phyloP scores from a whole-genome alignment of 2,329 filamentous ascomycete species.

The Calycina marina region DNA sequence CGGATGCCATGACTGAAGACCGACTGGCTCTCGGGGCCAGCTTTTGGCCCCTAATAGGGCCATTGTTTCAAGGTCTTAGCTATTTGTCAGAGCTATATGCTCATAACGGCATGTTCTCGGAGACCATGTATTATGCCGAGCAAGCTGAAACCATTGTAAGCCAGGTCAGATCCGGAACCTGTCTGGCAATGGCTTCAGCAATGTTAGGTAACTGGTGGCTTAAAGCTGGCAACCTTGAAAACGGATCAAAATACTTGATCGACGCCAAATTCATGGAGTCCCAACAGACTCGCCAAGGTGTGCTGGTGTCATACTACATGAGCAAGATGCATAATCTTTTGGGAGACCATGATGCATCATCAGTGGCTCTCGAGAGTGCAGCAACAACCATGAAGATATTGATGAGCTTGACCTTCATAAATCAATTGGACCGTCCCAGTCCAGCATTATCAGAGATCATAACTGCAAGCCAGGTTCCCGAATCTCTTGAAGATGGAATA shows the following conservation, averaged over 20 bases:
- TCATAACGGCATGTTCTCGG: constrained; percentile 73
- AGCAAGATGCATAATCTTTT: constrained; percentile 36
- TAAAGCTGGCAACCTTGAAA: constrained; percentile 42
- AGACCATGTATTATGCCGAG: constrained; percentile 78
- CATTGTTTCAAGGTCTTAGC: constrained; percentile 55
- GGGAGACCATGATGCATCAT: constrained; percentile 31
- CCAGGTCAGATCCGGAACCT: constrained; percentile 20
- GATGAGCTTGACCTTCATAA: constrained; percentile 24
- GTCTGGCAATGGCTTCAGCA: constrained; percentile 36
- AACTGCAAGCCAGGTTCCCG: constrained; percentile 6
- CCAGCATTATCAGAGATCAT: constrained; percentile 1
- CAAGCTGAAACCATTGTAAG: constrained; percentile 63
- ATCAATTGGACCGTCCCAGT: constrained; percentile 9
- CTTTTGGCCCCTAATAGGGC: constrained; percentile 68
- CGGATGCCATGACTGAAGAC: constrained; percentile 24
- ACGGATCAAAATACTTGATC: constrained; percentile 39
- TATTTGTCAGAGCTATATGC: constrained; percentile 68
- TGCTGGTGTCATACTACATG: constrained; percentile 38
- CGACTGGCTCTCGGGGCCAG: constrained; percentile 38
- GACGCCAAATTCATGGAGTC: constrained; percentile 37
- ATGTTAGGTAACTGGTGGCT: constrained; percentile 41
- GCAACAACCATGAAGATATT: constrained; percentile 30
- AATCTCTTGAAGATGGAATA: constrained; percentile 12
- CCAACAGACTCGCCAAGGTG: constrained; percentile 29
- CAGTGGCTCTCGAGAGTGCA: constrained; percentile 32